A percentile compares a stretch with the other conserved stretches of the same genome.
phyloP scores from a whole-genome alignment of 2,329 filamentous ascomycete species.

The Pyricularia sp. region DNA sequence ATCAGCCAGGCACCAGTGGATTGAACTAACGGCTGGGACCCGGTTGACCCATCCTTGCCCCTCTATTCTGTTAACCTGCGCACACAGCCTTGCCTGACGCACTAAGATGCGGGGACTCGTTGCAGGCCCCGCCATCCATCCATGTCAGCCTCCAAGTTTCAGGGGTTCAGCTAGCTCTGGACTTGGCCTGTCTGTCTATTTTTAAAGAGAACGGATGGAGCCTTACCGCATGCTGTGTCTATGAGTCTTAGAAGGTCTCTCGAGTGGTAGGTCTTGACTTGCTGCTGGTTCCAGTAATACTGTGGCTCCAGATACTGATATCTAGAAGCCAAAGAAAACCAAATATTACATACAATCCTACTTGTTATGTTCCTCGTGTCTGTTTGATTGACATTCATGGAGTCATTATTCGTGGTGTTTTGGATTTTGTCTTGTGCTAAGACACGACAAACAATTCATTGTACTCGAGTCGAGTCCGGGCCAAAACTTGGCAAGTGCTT shows the following conservation, averaged over 20 bases:
- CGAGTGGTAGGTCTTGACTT: too few species aligned
- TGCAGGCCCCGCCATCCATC: not conserved
- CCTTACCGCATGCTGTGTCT: too few species aligned
- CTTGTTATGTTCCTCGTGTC: not conserved
- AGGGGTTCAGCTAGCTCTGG: not conserved
- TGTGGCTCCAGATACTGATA: not conserved
- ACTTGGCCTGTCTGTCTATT: not conserved
- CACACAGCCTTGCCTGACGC: not conserved
- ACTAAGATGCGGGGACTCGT: not conserved
- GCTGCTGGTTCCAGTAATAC: too few species aligned
- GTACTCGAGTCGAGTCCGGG: not conserved
- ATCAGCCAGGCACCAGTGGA: not conserved
- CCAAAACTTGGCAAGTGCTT: not conserved
- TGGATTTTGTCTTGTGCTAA: not conserved
- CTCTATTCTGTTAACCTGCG: not conserved
- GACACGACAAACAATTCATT: not conserved
- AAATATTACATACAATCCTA: not conserved
- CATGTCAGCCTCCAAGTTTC: not conserved
- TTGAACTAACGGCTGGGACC: not conserved
- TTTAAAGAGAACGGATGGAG: too few species aligned
- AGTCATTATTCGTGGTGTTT: not conserved
- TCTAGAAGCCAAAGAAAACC: too few species aligned
- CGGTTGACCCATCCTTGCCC: not conserved
- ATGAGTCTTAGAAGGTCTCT: not conserved
- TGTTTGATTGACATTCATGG: not conserved